Conservation (phyloP, 306 rosid genomes). For the Rubus parviflorus region DNA sequence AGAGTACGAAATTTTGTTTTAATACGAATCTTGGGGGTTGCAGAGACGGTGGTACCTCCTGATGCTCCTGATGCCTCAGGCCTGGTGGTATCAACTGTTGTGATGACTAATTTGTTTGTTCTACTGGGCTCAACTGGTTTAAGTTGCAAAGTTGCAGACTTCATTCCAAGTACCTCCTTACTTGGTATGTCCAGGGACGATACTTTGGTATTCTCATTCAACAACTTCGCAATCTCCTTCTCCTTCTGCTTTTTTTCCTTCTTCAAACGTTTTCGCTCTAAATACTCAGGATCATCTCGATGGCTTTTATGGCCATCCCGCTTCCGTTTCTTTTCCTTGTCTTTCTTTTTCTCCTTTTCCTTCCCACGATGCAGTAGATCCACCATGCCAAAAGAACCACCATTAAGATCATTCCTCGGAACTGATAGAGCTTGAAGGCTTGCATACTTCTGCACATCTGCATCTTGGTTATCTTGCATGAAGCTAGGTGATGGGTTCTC, state of each 20-base stretch:
- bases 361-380: constrained; percentile 48
- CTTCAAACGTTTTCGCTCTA: constrained; percentile 76
- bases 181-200: constrained; percentile 34
- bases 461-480: constrained; percentile 67
- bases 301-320: constrained; percentile 63
- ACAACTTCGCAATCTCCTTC: constrained; percentile 69
- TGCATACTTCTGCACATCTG: constrained; percentile 68
- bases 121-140: constrained; percentile 58
- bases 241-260: constrained; percentile 76
- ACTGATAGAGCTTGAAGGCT: constrained; percentile 83
- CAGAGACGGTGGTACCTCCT: constrained; percentile 36
- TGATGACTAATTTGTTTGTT: constrained; percentile 42
- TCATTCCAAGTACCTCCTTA: constrained; percentile 44
- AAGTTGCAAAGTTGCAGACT: constrained; percentile 22
- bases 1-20: constrained; percentile 63
- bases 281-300: constrained; percentile 65
- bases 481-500: constrained; percentile 75
- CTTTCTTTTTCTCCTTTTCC: constrained; percentile 56
- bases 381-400: constrained; percentile 38
- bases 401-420: constrained; percentile 40
- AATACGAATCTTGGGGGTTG: constrained; percentile 73
- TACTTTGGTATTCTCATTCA: constrained; percentile 29
- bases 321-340: constrained; percentile 76
- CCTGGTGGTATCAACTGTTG: constrained; percentile 37
- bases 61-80: constrained; percentile 61